phyloP scores from a whole-genome alignment of 139 green algal species.

The Asterochloris erici region DNA sequence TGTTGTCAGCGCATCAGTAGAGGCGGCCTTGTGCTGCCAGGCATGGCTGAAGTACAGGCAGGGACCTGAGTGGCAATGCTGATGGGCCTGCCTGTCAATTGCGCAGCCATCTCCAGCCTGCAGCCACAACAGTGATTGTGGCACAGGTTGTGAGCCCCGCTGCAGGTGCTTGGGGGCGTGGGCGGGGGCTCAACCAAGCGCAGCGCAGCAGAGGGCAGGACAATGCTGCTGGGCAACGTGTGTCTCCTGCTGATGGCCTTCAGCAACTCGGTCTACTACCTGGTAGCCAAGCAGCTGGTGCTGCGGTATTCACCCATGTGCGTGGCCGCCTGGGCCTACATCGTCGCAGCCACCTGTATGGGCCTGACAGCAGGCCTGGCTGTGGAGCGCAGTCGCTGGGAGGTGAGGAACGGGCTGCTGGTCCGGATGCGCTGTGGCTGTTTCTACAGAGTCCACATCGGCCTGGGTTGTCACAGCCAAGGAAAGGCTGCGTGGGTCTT shows the following conservation, averaged over 20 bases:
- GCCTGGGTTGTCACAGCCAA: too few relatives aligned
- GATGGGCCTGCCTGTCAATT: too few relatives aligned
- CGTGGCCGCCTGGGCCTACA: slow-evolving; percentile 65
- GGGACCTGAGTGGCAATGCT: too few relatives aligned
- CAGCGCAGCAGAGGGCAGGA: slow-evolving; percentile 11
- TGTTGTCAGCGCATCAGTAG: neutral
- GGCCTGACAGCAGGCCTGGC: slow-evolving; percentile 21
- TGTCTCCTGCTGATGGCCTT: slow-evolving; percentile 58
- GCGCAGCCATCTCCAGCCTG: too few relatives aligned
- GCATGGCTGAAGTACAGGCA: too few relatives aligned
- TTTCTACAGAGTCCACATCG: too few relatives aligned
- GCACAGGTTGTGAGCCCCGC: too few relatives aligned
- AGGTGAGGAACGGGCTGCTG: neutral
- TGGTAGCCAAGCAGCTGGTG: slow-evolving; percentile 40
- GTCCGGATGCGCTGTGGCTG: too few relatives aligned
- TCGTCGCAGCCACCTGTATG: slow-evolving; percentile 32
- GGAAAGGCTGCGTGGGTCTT: too few relatives aligned
- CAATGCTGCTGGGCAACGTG: slow-evolving; percentile 47
- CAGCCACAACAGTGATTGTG: too few relatives aligned
- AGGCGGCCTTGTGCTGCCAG: too few relatives aligned
- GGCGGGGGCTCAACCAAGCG: neutral
- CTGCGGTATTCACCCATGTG: slow-evolving; percentile 40
- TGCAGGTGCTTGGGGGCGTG: slow-evolving; percentile 28
- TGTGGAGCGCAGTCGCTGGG: slow-evolving; percentile 29
- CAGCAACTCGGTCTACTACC: slow-evolving; percentile 41